Evolutionary conservation across 176 grass and related monocot species (phyloP), one percentile per base, ranked within the genome.

Genomic region (Zea luxurians): DNA sequence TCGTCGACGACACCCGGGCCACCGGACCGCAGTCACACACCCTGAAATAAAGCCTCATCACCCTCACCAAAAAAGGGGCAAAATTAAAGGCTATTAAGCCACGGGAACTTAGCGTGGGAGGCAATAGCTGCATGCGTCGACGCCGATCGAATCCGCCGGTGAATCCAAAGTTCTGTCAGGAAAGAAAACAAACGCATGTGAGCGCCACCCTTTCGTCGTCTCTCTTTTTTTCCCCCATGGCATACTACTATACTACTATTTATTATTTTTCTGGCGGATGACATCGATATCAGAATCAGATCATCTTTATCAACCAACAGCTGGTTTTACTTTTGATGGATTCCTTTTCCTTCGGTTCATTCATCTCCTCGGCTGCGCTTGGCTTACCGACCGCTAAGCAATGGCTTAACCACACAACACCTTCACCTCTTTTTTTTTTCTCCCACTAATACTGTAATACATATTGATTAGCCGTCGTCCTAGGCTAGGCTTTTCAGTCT

Each of bases 141-240:
- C 66, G n/a, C 10, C 37, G 13, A 16, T 66, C 48, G 64, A 27
- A 27, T 20, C 64, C 21, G 27, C 38, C 58, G 58, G 4, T 2
- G 18, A 3, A 61, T 4, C 54, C 76, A 88, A 83, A 88, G 70
- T 63, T 62, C 27, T 27, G 81, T 7, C 46, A 36, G 84, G 77
- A 84, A 71, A 62, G 4, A 35, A 80, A 80, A 84, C 86, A 84
- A 84, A 84, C 65, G 82, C 86, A 88, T 49, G 86, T 88, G 81
- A 84, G 16, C 11, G 40, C 45, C 73, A 13, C 38, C 37, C 82
- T 48, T 52, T 7, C 37, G 5, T 38, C 15, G n/a, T 13, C 18
- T 5, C 8, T 49, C 43, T 40, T 17, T 7, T 73, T 62, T 34
- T 10, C 42, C 20, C 20, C n/a, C 0, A 9, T 10, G 55, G 7